Conservation (phyloP, 805 yeast species). For the Suhomyces sp. region DNA sequence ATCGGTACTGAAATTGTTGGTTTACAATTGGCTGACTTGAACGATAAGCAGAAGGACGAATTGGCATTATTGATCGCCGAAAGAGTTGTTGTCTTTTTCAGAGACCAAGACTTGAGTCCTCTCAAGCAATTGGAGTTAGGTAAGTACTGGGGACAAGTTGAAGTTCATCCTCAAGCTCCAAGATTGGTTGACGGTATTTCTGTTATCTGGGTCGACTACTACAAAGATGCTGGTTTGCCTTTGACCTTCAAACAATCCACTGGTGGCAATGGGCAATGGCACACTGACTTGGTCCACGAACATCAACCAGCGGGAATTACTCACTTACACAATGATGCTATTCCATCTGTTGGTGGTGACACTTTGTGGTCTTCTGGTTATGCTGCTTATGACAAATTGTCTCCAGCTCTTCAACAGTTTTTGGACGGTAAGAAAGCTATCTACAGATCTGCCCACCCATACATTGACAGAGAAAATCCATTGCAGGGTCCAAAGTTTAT, state of each 20-base stretch:
- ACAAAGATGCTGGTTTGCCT: constrained; percentile 25
- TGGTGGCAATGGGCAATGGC: constrained; percentile 31
- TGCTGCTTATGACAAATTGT: constrained; percentile 56
- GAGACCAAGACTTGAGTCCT: constrained; percentile 32
- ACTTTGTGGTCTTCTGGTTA: constrained; percentile 60
- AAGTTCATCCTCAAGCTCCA: constrained; percentile 21
- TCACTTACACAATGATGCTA: constrained; percentile 37
- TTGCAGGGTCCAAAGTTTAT: constrained; percentile 28
- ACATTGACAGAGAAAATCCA: constrained; percentile 36
- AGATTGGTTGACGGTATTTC: constrained; percentile 25
- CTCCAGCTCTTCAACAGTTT: constrained; percentile 49
- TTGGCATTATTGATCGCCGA: constrained; percentile 32
- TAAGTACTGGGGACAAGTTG: constrained; percentile 31
- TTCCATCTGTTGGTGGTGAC: constrained; percentile 50
- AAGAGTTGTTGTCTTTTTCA: constrained; percentile 30
- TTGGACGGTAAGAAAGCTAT: constrained; percentile 53
- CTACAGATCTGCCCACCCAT: constrained; percentile 40
- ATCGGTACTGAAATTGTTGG: constrained; percentile 34
- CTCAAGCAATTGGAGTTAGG: constrained; percentile 31
- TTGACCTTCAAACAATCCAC: constrained; percentile 28
- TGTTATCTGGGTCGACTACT: constrained; percentile 33
- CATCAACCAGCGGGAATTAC: constrained; percentile 38
- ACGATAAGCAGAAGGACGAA: constrained; percentile 29
- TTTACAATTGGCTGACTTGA: constrained; percentile 28
- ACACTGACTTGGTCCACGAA: constrained; percentile 38